phyloP scores from a whole-genome alignment of 306 rosid genomes.

The Quercus dentata region DNA sequence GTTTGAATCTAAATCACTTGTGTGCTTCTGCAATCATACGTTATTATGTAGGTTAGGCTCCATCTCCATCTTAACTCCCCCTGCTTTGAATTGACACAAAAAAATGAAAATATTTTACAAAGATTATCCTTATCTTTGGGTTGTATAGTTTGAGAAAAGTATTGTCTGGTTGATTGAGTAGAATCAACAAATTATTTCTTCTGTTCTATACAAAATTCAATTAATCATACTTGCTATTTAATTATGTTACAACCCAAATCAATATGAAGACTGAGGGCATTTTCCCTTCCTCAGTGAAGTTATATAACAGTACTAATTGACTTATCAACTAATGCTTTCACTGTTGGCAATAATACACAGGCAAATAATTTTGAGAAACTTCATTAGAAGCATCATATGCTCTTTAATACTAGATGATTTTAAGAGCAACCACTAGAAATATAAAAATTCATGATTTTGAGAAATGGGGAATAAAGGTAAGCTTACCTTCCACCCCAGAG shows the following conservation, averaged over 20 bases:
- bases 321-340: neutral
- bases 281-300: neutral
- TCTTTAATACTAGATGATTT: neutral
- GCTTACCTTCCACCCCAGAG: slow-evolving; percentile 86
- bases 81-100: neutral
- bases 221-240: neutral
- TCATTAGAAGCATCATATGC: neutral
- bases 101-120: neutral
- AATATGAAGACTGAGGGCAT: neutral
- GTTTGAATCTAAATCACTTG: neutral
- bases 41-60: neutral
- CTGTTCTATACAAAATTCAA: neutral
- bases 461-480: neutral
- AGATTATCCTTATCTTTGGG: neutral
- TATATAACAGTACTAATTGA: neutral
- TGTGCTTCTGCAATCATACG: neutral
- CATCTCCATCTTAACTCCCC: neutral
- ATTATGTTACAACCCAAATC: neutral
- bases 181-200: neutral
- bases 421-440: neutral
- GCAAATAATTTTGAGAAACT: neutral
- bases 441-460: neutral
- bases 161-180: neutral
- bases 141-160: neutral
- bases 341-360: neutral